phyloP scores from a whole-genome alignment of 108 stramenopile species.

The Nitzschia sp. region DNA sequence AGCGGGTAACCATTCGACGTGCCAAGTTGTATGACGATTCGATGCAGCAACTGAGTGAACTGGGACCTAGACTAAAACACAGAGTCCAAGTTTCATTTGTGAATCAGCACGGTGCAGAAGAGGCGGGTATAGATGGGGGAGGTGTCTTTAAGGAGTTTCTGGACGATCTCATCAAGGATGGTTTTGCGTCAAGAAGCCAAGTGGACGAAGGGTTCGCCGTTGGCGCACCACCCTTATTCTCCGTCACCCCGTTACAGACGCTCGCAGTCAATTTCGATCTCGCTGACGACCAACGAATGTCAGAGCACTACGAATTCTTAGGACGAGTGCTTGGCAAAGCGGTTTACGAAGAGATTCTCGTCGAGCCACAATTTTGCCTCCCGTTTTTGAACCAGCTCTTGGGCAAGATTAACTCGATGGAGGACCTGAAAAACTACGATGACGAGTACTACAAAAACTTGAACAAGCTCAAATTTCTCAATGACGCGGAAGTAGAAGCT shows the following conservation, averaged over 20 bases:
- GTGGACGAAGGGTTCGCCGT: constrained; percentile 16
- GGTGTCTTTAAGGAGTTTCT: constrained; percentile 97
- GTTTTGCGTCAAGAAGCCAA: constrained; percentile 39
- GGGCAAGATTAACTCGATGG: constrained; percentile 85
- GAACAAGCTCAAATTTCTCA: constrained; percentile 69
- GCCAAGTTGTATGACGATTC: constrained; percentile 77
- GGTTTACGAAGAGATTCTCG: constrained; percentile 92
- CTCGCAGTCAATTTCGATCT: constrained; percentile 63
- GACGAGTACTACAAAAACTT: constrained; percentile 88
- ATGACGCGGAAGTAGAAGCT: constrained; percentile 56
- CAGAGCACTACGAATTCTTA: constrained; percentile 87
- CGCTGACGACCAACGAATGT: constrained; percentile 24
- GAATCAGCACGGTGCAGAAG: constrained; percentile 89
- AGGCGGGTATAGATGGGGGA: constrained; percentile 99
- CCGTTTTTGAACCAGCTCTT: constrained; percentile 89
- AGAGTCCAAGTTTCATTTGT: constrained; percentile 93
- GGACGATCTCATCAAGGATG: constrained; percentile 85
- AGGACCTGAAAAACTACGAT: constrained; percentile 96
- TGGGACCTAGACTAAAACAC: constrained; percentile 71
- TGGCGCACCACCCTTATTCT: constrained; percentile 58
- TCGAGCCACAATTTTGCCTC: constrained; percentile 87
- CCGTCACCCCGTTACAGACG: constrained; percentile 70
- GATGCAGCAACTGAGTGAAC: constrained; percentile 60
- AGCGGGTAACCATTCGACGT: constrained; percentile 67
- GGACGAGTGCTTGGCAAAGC: constrained; percentile 96